These are phyloP conservation scores for Oxyria digyna DNA, from an alignment of 148 eudicot genomes.

Conservation along the genomic window DNA sequence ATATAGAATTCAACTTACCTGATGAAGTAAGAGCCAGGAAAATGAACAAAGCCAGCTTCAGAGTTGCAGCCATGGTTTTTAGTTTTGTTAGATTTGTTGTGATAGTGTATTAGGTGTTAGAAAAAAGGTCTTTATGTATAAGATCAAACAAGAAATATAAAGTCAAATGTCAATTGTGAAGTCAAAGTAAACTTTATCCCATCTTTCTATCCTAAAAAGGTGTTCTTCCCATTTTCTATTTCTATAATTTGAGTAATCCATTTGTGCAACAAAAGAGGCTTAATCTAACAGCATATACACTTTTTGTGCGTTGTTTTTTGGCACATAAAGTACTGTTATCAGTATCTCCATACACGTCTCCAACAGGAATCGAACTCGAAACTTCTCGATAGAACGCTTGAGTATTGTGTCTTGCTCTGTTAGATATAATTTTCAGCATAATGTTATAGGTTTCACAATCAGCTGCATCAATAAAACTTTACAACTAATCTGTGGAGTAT, in stretches of 20 bases:
- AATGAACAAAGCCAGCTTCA: constrained; percentile 1
- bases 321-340: too few species aligned
- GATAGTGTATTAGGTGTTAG: background rate
- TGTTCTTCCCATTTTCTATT: background rate
- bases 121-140: background rate
- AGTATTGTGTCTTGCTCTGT: too few species aligned
- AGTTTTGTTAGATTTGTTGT: background rate
- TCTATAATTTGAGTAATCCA: background rate
- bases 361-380: too few species aligned
- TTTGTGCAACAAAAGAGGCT: too few species aligned
- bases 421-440: too few species aligned
- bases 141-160: background rate
- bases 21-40: background rate
- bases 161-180: background rate
- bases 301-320: too few species aligned
- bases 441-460: background rate
- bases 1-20: too few species aligned
- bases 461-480: background rate
- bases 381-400: background rate
- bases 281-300: too few species aligned
- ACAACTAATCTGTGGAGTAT: background rate
- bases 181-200: background rate
- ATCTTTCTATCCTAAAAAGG: background rate
- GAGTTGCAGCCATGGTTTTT: constrained; percentile 7
- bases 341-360: too few species aligned